Base-by-base conservation (phyloP, 2,329 filamentous ascomycete species). In the Neonectria ditissima region DNA sequence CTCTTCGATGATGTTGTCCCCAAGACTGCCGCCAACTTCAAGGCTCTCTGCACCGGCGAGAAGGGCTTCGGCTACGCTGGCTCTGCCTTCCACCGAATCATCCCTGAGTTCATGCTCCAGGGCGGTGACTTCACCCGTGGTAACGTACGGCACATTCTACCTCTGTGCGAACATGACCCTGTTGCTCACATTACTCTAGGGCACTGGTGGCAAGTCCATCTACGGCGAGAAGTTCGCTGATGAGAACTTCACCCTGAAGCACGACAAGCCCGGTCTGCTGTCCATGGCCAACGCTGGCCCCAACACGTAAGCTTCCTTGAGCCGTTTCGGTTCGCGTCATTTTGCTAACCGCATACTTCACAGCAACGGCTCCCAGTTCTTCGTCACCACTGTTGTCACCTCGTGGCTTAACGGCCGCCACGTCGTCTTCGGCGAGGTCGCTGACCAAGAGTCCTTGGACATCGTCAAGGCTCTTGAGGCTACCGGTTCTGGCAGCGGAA, bases 341-440 rank as follows among this genome's bases (percentile, higher is more conserved):
- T 6, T 18, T 24, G 53, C 58, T 67, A 34, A 52, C 74, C 72
- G 44, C 74, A 53, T 83, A 18, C 83, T 83, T 11, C 82, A 82
- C 67, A 97, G 96, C 80, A 99, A 99, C 84, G 96, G 96, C 75
- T 97, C 93, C 55, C 95, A 98, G 82, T 98, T 98, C 87, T 98
- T 98, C 86, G 84, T 98, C 79, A 98, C 95, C 75, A 98, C 95
- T 60, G 93, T 97, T 54, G 87, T 90, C 65, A 98, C 96, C 65
- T 90, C 90, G 59, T 97, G 97, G 86, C 86, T 96, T 73, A 87
- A 96, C 79, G 88, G 88, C 77, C 91, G 91, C 80, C 92, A 96
- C 86, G 91, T 94, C 80, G 92, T 94, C 78, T 94, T 94, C 82
- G 93, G 92, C 78, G 85, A 92, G 83, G 91, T 94, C 50, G 82